Conservation (phyloP, 2,329 filamentous ascomycete species). For the Fusarium concolor region DNA sequence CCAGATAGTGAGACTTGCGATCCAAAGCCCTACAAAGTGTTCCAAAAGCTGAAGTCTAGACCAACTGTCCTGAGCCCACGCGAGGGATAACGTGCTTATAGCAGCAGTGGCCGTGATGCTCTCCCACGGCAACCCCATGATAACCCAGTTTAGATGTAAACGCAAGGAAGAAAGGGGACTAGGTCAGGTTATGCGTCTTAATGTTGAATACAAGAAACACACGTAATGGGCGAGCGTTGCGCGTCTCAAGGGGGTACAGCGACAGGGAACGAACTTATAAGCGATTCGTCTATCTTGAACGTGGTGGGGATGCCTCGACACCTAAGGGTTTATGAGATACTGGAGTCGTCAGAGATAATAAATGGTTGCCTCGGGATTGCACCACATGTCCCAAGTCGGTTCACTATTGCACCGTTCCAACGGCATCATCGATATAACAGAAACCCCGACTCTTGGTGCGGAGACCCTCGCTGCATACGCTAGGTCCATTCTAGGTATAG, state of each 20-base stretch:
- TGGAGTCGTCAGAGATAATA: constrained; percentile 36
- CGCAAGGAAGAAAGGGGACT: not conserved
- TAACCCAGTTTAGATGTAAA: not conserved
- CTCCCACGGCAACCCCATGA: constrained; percentile 44
- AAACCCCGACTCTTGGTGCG: constrained; percentile 27
- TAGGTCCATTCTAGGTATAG: constrained; percentile 33
- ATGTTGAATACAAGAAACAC: constrained; percentile 18
- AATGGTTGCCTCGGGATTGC: constrained; percentile 12
- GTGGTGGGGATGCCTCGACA: constrained; percentile 25
- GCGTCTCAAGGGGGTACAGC: constrained; percentile 34
- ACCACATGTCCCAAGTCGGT: constrained; percentile 27
- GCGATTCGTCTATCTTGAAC: constrained; percentile 39
- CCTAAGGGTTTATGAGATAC: constrained; percentile 13
- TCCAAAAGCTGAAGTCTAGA: constrained; percentile 49
- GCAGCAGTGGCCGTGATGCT: constrained; percentile 44
- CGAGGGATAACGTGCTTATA: constrained; percentile 36
- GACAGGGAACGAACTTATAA: constrained; percentile 37
- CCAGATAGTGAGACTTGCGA: constrained; percentile 52
- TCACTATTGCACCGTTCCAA: constrained; percentile 39
- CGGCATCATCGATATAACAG: constrained; percentile 28
- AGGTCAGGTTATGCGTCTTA: constrained; percentile 2
- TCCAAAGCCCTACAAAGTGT: constrained; percentile 53
- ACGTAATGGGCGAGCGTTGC: constrained; percentile 21
- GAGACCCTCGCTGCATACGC: not conserved
- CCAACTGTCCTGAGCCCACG: constrained; percentile 39